Evolutionary conservation across 352 stramenopile genomes (phyloP).

Genomic region (Globisporangium nagaii): DNA sequence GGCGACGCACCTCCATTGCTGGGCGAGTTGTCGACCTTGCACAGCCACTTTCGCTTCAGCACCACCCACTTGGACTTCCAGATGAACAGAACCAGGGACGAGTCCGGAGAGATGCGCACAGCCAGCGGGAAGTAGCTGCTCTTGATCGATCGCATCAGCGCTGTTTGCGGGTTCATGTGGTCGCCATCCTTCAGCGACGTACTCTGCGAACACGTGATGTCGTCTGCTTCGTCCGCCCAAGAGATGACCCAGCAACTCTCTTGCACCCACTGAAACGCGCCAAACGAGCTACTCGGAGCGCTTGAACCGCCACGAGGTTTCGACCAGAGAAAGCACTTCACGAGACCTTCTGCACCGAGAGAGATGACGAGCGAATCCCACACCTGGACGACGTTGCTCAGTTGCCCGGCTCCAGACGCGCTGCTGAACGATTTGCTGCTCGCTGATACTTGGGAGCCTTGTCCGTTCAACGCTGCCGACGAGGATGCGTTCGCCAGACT

Average conservation of each 20-base stretch:
- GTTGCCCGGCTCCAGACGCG: not conserved
- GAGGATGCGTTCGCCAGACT: slow-evolving; percentile 5
- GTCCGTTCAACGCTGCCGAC: not conserved
- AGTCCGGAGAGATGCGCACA: slow-evolving; percentile 53
- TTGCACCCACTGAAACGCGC: slow-evolving; percentile 58
- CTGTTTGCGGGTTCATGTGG: slow-evolving; percentile 79
- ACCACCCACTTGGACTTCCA: slow-evolving; percentile 76
- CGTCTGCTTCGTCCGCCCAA: slow-evolving; percentile 74
- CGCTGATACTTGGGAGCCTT: not conserved
- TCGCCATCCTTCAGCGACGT: slow-evolving; percentile 73
- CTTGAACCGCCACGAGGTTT: slow-evolving; percentile 40
- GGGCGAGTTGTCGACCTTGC: slow-evolving; percentile 23
- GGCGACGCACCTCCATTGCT: slow-evolving; percentile 17
- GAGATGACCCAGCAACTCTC: slow-evolving; percentile 83
- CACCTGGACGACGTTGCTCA: slow-evolving; percentile 4
- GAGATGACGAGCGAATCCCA: slow-evolving; percentile 78
- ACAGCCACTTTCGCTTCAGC: slow-evolving; percentile 78
- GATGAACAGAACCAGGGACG: slow-evolving; percentile 62
- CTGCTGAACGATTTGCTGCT: slow-evolving; percentile 5
- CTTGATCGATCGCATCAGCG: slow-evolving; percentile 79
- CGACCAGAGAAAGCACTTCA: slow-evolving; percentile 80
- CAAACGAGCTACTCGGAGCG: slow-evolving; percentile 2
- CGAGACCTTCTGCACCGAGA: slow-evolving; percentile 63
- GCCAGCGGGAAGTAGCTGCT: slow-evolving; percentile 64
- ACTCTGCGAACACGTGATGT: slow-evolving; percentile 83